phyloP scores from a whole-genome alignment of 805 yeast genomes.

The Kodamaea laetipori region DNA sequence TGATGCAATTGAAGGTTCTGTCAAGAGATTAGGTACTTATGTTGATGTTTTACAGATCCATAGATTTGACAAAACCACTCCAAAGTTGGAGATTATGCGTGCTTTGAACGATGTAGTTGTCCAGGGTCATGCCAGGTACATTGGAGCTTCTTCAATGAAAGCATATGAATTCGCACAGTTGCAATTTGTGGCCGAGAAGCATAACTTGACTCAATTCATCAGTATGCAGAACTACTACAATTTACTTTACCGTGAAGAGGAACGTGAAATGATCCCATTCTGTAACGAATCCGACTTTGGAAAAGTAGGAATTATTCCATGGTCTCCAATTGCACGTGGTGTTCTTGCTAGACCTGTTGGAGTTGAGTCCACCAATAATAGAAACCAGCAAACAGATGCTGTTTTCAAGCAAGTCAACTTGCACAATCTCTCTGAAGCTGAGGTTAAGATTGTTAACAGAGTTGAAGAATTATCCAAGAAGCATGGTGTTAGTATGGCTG shows the following conservation, averaged over 20 bases:
- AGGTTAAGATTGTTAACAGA: constrained; percentile 40
- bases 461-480: constrained; percentile 57
- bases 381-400: constrained; percentile 14
- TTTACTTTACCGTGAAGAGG: constrained; percentile 63
- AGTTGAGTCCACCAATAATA: constrained; percentile 8
- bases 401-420: constrained; percentile 15
- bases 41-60: constrained; percentile 62
- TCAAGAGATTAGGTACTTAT: constrained; percentile 52
- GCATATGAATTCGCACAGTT: constrained; percentile 55
- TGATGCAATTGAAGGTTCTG: constrained; percentile 45
- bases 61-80: constrained; percentile 49
- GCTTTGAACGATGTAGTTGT: constrained; percentile 55
- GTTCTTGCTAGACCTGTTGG: constrained; percentile 50
- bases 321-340: constrained; percentile 63
- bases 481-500: constrained; percentile 53
- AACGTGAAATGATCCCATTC: constrained; percentile 59
- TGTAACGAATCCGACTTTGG: constrained; percentile 46
- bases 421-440: constrained; percentile 19
- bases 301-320: constrained; percentile 57
- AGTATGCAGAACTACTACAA: constrained; percentile 62
- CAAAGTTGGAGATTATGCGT: constrained; percentile 56
- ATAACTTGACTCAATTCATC: constrained; percentile 60
- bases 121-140: constrained; percentile 50
- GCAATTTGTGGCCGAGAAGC: constrained; percentile 57
- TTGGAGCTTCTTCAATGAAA: constrained; percentile 67